Percentiles rank a stretch among this genome's conserved stretches.
These are phyloP conservation scores for Poteriospumella lacustris DNA, from an alignment of 108 stramenopile genomes.

Conservation along the genomic window DNA sequence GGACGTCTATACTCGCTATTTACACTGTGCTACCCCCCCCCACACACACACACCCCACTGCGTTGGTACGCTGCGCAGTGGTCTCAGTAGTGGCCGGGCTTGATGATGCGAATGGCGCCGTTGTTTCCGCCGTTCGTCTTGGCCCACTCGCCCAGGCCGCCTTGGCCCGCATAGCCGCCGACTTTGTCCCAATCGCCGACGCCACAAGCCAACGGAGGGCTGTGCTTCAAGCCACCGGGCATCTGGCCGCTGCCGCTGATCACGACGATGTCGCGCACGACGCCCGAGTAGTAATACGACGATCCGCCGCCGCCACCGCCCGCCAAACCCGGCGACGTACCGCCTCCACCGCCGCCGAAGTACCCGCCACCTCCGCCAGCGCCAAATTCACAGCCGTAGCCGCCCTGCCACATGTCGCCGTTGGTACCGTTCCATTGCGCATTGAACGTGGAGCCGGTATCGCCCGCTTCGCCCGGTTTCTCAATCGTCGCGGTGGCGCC, in stretches of 20 bases:
- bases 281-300: constrained; percentile 36
- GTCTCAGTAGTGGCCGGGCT: constrained; percentile 23
- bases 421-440: constrained; percentile 42
- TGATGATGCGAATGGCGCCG: constrained; percentile 6
- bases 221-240: constrained; percentile 47
- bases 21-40: too few species aligned
- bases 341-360: constrained; percentile 60
- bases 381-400: constrained; percentile 55
- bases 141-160: constrained; percentile 28
- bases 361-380: constrained; percentile 53
- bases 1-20: too few species aligned
- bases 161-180: constrained; percentile 47
- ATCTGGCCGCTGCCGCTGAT: constrained; percentile 39
- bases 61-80: too few species aligned
- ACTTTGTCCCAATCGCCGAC: constrained; percentile 49
- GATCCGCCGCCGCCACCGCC: constrained; percentile 60
- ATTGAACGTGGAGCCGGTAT: constrained; percentile 43
- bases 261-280: constrained; percentile 31
- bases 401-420: constrained; percentile 53
- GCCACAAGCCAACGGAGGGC: constrained; percentile 36
- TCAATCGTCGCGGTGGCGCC: constrained; percentile 44
- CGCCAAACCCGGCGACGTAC: constrained; percentile 55
- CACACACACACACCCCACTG: too few species aligned
- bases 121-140: background rate
- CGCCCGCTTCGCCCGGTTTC: constrained; percentile 49